Evolutionary conservation across 306 rosid species (phyloP).

Genomic region (Phaseolus lunatus): DNA sequence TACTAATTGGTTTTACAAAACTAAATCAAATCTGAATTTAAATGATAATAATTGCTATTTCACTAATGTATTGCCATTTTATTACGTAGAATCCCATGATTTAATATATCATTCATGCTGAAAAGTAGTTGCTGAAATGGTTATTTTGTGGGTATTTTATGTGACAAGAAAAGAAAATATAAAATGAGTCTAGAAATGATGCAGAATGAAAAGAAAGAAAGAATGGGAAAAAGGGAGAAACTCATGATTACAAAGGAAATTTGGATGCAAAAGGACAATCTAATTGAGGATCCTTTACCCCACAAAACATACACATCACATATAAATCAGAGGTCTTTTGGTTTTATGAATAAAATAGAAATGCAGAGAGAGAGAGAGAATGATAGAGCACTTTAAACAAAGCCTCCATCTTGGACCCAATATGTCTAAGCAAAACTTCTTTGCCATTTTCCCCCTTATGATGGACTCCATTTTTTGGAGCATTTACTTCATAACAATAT

Average conservation of each 20-base stretch:
- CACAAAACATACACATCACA: constrained; percentile 62
- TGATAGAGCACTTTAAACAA: constrained; percentile 77
- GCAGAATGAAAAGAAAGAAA: constrained; percentile 46
- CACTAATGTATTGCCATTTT: too few species aligned
- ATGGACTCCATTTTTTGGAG: constrained; percentile 45
- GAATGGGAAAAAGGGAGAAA: constrained; percentile 45
- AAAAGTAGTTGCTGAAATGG: constrained; percentile 19
- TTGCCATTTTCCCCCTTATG: constrained; percentile 53
- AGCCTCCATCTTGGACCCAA: constrained; percentile 87
- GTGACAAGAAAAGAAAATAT: constrained; percentile 23
- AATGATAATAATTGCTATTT: too few species aligned
- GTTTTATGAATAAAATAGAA: constrained; percentile 50
- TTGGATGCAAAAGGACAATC: constrained; percentile 72
- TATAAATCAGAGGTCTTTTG: constrained; percentile 66
- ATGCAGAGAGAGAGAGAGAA: constrained; percentile 55
- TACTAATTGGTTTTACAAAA: too few species aligned
- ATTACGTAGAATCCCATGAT: too few species aligned
- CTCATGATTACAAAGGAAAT: constrained; percentile 80
- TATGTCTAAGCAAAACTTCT: constrained; percentile 52
- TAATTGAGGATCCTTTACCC: constrained; percentile 72
- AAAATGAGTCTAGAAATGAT: constrained; percentile 47
- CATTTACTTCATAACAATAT: constrained; percentile 38
- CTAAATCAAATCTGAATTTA: too few species aligned
- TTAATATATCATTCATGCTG: constrained; percentile 7
- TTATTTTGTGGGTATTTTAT: constrained; percentile 18